Evolutionary conservation across 108 stramenopile species (phyloP), one percentile per base, ranked within the genome.

Genomic region (Nitzschia sp.): DNA sequence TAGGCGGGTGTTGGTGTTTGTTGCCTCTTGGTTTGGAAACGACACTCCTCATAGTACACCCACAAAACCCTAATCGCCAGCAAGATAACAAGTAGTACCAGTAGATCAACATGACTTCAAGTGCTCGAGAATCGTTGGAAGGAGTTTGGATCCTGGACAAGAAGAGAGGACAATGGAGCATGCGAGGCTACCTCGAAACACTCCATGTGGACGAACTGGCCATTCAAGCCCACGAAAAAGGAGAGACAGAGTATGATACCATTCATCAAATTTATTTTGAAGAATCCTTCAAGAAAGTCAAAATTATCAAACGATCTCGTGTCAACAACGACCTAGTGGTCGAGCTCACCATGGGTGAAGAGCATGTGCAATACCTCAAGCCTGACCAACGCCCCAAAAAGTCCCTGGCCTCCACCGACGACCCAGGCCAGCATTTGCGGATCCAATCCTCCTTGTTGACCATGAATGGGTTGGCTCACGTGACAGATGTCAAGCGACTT

Each of bases 141-240:
- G 92, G 92, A 2, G 58, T 61, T 24, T 93, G 92, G 92, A 88
- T 84, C 19, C 78, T 93, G 20, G 92, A 93, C 77, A 86, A 86
- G 66, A 64, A 56, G 10, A 72, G 85, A 55, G 88, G 84, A 26
- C 41, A 65, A 21, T 88, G 88, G 63, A 83, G 79, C 51, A 90
- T 93, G 89, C 76, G 87, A 24, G 86, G 85, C 8, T 88, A 89
- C 53, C 75, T 93, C 12, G 84, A 90, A 75, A 85, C 86, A 0
- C 76, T 93, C 76, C 80, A 88, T 24, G 92, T 93, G 10, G 64
- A 83, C 15, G 81, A 86, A 67, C 56, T 88, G n/a, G 88, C 88
- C 53, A 90, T 93, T 62, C 79, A 93, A 73, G 92, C 88, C 0
- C 85, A 93, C 62, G 89, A 93, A 70, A 93, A 93, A 70, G 88